A percentile compares a stretch with the other conserved stretches of the same genome.
Conservation (phyloP, 257 asterid species). For the Voacanga thouarsii region DNA sequence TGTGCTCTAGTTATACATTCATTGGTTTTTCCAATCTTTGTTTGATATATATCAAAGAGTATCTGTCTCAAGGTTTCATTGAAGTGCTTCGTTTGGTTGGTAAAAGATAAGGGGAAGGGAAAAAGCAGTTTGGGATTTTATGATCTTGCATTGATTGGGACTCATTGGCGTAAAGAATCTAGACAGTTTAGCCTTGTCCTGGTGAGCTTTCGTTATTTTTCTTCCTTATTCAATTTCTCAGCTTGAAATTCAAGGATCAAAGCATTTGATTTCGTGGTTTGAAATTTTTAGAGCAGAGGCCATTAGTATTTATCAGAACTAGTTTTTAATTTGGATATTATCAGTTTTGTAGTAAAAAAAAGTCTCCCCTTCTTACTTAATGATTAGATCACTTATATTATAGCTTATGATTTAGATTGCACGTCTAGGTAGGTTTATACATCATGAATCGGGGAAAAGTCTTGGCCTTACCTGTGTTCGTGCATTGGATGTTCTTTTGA, state of each 20-base stretch:
- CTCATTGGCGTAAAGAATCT: background rate
- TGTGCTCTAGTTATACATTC: background rate
- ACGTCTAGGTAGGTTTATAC: background rate
- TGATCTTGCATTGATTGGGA: slow-evolving; percentile 2
- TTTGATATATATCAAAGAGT: background rate
- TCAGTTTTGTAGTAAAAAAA: background rate
- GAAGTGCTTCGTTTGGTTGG: slow-evolving; percentile 1
- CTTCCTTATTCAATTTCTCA: background rate
- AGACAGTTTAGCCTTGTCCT: background rate
- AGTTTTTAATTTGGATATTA: background rate
- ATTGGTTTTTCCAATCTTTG: background rate
- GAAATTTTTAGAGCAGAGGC: background rate
- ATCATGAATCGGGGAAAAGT: background rate
- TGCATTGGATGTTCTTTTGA: background rate
- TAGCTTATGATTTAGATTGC: background rate
- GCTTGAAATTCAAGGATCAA: background rate
- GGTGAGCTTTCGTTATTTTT: slow-evolving; percentile 3
- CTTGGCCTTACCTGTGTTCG: background rate
- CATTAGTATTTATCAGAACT: background rate
- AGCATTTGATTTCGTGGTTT: background rate
- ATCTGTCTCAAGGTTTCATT: background rate
- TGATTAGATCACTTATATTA: background rate
- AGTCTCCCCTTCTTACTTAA: background rate
- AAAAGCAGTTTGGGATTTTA: slow-evolving; percentile 2
- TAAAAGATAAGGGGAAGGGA: slow-evolving; percentile 9